These are phyloP conservation scores for Kalaharituber pfeilii DNA, from an alignment of 2,329 filamentous ascomycete genomes.

Conservation along the genomic window DNA sequence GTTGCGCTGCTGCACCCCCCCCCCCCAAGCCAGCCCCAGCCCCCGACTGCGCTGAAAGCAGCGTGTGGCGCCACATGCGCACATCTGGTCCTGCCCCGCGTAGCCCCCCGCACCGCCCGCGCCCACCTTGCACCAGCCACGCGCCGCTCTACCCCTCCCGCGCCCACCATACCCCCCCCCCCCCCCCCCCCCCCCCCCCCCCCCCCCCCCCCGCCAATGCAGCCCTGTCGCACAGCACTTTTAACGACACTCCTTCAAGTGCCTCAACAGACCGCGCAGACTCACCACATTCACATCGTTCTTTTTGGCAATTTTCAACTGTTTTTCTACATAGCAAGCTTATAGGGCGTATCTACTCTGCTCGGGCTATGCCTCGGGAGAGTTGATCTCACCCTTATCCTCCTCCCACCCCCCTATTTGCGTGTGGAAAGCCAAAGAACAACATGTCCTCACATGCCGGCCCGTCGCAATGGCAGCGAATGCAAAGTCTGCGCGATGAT, in stretches of 20 bases:
- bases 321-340: not conserved
- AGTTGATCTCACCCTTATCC: conserved; percentile 15
- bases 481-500: conserved; percentile 16
- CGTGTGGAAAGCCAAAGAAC: not conserved
- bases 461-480: conserved; percentile 15
- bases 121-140: not conserved
- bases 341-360: not conserved
- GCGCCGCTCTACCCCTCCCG: not conserved
- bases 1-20: not conserved
- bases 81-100: not conserved
- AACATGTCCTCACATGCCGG: conserved; percentile 1
- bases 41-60: not conserved
- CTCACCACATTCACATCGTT: not conserved
- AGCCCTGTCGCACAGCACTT: conserved; percentile 1
- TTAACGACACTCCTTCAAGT: conserved; percentile 1
- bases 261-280: not conserved
- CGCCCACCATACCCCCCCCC: not conserved
- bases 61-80: not conserved
- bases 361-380: conserved; percentile 21
- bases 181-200: not conserved
- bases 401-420: conserved; percentile 7
- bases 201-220: not conserved
- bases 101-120: not conserved
- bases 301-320: not conserved
- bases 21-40: not conserved